These are phyloP conservation scores for Heliophila coronopifolia DNA, from an alignment of 441 rosid genomes.

Conservation along the genomic window DNA sequence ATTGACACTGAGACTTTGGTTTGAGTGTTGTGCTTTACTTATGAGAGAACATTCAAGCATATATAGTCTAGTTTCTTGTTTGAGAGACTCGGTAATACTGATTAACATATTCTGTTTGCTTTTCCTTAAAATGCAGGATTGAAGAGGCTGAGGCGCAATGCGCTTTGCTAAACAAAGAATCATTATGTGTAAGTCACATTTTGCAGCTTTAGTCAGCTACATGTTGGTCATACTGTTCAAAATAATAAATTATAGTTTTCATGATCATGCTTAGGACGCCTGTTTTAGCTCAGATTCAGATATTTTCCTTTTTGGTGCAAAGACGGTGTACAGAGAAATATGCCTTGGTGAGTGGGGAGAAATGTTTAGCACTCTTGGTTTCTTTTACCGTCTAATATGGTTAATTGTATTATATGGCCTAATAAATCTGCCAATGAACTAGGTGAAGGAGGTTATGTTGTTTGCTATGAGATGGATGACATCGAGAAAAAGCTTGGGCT, in stretches of 20 bases:
- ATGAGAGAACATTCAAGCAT: neutral
- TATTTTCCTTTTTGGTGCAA: slow-evolving; percentile 87
- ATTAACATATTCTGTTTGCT: neutral
- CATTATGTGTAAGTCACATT: slow-evolving; percentile 63
- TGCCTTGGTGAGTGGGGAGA: slow-evolving; percentile 52
- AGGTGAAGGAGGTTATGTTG: slow-evolving; percentile 82
- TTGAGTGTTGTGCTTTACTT: slow-evolving; percentile 1
- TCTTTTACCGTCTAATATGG: neutral
- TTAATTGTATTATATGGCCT: slow-evolving; percentile 15
- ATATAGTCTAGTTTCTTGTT: neutral
- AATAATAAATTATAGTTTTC: neutral
- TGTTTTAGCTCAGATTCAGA: slow-evolving; percentile 92
- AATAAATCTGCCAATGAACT: slow-evolving; percentile 27
- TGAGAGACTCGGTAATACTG: neutral
- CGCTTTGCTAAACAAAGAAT: slow-evolving; percentile 68
- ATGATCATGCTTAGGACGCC: slow-evolving; percentile 54
- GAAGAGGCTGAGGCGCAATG: slow-evolving; percentile 98
- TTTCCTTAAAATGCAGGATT: slow-evolving; percentile 38
- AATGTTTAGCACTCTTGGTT: slow-evolving; percentile 3
- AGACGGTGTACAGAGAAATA: slow-evolving; percentile 83
- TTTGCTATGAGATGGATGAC: slow-evolving; percentile 88
- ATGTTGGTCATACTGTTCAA: neutral
- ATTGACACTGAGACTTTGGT: slow-evolving; percentile 1
- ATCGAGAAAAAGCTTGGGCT: slow-evolving; percentile 72
- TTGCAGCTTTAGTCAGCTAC: neutral